Conservation (phyloP, 257 asterid genomes). For the Fraxinus cuspidata region DNA sequence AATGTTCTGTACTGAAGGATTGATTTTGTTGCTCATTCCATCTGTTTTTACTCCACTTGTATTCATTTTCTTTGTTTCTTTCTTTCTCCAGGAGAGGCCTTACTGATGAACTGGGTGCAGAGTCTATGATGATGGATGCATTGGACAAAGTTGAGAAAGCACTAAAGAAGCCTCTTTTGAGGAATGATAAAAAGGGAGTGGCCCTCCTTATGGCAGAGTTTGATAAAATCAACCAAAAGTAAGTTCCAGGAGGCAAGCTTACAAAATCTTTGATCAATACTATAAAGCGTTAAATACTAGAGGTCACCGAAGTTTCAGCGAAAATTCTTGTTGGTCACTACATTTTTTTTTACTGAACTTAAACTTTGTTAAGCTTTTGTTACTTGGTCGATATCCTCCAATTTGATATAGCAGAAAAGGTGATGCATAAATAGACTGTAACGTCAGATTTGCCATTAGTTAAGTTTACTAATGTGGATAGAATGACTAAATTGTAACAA, state of each 20-base stretch:
- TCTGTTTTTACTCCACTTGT: neutral
- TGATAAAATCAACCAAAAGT: constrained; percentile 90
- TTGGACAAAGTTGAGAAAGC: constrained; percentile 89
- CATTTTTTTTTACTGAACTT: too few relatives aligned
- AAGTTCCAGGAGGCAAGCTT: constrained; percentile 32
- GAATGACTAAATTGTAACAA: neutral
- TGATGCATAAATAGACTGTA: too few relatives aligned
- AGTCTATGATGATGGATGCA: constrained; percentile 80
- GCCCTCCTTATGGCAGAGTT: constrained; percentile 73
- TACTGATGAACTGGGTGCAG: constrained; percentile 76
- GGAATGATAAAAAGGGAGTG: constrained; percentile 91
- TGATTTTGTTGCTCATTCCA: neutral
- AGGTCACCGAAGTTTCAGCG: too few relatives aligned
- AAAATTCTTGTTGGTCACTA: neutral
- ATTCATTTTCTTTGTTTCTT: constrained; percentile 16
- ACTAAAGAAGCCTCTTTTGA: constrained; percentile 76
- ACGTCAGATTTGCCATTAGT: too few relatives aligned
- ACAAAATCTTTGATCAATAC: neutral
- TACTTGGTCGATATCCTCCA: too few relatives aligned
- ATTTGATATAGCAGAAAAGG: too few relatives aligned
- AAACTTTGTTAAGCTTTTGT: neutral
- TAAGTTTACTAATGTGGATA: neutral
- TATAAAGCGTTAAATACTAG: neutral
- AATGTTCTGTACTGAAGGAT: constrained; percentile 9
- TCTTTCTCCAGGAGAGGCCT: constrained; percentile 70